Evolutionary conservation across 768 basidiomycete species (phyloP).

Genomic region (Dacryopinax spathularia): DNA sequence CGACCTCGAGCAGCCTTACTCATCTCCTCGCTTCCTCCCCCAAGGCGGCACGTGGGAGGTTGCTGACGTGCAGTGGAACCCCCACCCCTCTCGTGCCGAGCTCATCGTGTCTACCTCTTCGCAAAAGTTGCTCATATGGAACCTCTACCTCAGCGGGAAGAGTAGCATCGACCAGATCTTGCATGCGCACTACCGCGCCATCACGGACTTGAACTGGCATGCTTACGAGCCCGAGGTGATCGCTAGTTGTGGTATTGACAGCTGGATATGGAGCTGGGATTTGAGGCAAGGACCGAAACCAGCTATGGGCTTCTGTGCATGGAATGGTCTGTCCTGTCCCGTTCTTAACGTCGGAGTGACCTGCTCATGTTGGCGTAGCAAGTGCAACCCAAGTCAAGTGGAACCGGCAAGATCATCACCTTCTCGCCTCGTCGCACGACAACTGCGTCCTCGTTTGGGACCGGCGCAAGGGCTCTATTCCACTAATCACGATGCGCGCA

Average conservation of each 20-base stretch:
- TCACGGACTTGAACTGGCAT: conserved; percentile 98
- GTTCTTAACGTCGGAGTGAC: too few species aligned
- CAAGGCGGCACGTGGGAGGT: conserved; percentile 97
- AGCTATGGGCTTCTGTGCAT: conserved; percentile 44
- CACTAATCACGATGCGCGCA: conserved; percentile 56
- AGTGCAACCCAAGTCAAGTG: conserved; percentile 94
- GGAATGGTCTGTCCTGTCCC: conserved; percentile 32
- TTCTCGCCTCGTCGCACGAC: conserved; percentile 80
- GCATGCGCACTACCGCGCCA: conserved; percentile 82
- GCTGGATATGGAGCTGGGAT: conserved; percentile 94
- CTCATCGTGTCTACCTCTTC: conserved; percentile 81
- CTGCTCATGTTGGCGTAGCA: conserved; percentile 29
- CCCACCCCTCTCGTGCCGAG: conserved; percentile 56
- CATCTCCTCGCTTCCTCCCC: conserved; percentile 83
- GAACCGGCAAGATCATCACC: conserved; percentile 74
- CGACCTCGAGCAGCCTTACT: conserved; percentile 74
- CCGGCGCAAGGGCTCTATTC: conserved; percentile 79
- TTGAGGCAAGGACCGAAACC: conserved; percentile 56
- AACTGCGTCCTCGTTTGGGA: conserved; percentile 91
- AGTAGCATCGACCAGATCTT: conserved; percentile 74
- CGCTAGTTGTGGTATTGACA: conserved; percentile 82
- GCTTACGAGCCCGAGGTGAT: conserved; percentile 70
- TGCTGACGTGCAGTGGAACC: conserved; percentile 86
- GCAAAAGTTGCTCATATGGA: conserved; percentile 90
- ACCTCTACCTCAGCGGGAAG: conserved; percentile 57